phyloP scores from a whole-genome alignment of 106 monocot species.

The Gastrodia elata region DNA sequence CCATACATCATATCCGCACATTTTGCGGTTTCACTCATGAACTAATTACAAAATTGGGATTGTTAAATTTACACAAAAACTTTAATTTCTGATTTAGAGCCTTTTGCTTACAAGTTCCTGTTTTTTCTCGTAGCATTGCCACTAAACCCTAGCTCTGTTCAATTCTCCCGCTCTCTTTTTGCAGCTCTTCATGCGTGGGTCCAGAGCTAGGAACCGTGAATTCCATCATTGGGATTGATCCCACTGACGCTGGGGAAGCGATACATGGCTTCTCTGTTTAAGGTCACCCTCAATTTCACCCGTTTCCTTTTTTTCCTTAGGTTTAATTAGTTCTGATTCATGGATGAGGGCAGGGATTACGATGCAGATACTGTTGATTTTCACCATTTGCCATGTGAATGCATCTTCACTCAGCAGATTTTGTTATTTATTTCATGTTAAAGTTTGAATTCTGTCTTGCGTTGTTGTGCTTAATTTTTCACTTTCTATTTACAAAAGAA shows the following conservation, averaged over 20 bases:
- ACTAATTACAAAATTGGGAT: too few species aligned
- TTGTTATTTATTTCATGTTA: neutral
- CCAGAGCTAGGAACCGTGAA: neutral
- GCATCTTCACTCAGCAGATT: neutral
- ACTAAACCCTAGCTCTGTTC: neutral
- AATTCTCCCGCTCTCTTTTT: neutral
- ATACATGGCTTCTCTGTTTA: slow-evolving; percentile 8
- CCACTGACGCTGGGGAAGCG: neutral
- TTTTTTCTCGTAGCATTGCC: too few species aligned
- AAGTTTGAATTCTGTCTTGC: neutral
- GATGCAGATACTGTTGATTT: neutral
- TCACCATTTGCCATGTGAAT: neutral
- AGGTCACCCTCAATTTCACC: neutral
- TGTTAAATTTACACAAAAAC: too few species aligned
- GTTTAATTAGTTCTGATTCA: neutral
- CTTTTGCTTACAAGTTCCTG: too few species aligned
- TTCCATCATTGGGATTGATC: neutral
- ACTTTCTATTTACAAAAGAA: too few species aligned
- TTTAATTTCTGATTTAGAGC: too few species aligned
- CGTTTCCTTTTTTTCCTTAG: too few species aligned
- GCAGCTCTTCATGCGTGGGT: neutral
- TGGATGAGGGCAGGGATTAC: neutral
- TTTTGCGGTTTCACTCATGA: too few species aligned
- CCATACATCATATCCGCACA: too few species aligned
- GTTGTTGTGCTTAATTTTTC: neutral